Evolutionary conservation across 2,329 filamentous ascomycete species (phyloP).

Genomic region (Paraphoma sp.): DNA sequence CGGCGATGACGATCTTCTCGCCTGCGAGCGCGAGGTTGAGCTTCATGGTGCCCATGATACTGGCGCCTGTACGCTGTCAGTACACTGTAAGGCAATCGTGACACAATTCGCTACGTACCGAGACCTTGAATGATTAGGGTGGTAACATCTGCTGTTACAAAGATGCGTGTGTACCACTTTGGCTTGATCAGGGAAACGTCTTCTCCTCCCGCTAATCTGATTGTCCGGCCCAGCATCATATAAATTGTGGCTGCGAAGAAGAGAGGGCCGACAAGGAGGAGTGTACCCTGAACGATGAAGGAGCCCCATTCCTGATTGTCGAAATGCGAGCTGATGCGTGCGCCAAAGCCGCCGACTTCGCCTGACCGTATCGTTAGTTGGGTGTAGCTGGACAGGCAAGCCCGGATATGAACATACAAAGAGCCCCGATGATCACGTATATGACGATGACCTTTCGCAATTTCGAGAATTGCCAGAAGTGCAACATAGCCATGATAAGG

Average conservation of each 20-base stretch:
- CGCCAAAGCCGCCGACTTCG: constrained; percentile 51
- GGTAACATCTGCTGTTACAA: constrained; percentile 35
- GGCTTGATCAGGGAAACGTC: constrained; percentile 33
- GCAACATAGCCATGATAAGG: constrained; percentile 25
- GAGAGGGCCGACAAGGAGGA: constrained; percentile 53
- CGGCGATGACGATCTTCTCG: constrained; percentile 43
- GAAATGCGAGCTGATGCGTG: constrained; percentile 48
- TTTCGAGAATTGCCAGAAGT: constrained; percentile 26
- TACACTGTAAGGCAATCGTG: neutral
- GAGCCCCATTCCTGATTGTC: constrained; percentile 45
- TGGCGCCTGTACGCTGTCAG: constrained; percentile 26
- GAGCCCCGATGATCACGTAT: constrained; percentile 34
- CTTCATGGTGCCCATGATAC: constrained; percentile 44
- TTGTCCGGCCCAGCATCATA: constrained; percentile 54
- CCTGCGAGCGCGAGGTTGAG: constrained; percentile 37
- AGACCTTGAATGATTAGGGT: constrained; percentile 40
- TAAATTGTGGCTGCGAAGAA: constrained; percentile 57
- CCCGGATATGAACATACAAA: constrained; percentile 23
- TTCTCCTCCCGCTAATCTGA: constrained; percentile 36
- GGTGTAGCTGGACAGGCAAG: neutral
- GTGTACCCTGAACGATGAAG: constrained; percentile 51
- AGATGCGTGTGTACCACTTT: constrained; percentile 38
- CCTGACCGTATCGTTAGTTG: constrained; percentile 25
- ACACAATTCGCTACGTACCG: constrained; percentile 19
- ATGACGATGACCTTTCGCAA: constrained; percentile 26